These are phyloP conservation scores for Artemisia argyi DNA, from an alignment of 129 eudicot genomes.

Conservation along the genomic window DNA sequence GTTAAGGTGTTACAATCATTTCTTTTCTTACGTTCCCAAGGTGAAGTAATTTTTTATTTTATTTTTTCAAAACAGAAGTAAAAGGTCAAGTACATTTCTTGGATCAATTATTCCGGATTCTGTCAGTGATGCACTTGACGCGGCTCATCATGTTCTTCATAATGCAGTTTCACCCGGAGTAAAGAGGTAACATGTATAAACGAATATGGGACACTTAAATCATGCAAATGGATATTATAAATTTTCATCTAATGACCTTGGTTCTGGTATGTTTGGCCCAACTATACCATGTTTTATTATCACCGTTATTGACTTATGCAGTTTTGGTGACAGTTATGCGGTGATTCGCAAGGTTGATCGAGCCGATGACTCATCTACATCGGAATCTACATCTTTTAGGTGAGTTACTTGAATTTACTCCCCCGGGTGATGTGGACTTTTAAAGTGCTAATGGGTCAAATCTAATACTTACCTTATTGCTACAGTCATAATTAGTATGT, in stretches of 20 bases:
- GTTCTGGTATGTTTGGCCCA: no score
- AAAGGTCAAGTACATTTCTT: slow-evolving; percentile 63
- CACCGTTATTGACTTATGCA: slow-evolving; percentile 2
- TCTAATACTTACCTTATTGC: background rate
- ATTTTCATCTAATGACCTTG: background rate
- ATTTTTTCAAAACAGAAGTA: slow-evolving; percentile 43
- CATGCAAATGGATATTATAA: background rate
- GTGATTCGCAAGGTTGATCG: slow-evolving; percentile 65
- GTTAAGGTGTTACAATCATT: background rate
- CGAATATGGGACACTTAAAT: background rate
- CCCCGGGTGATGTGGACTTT: background rate
- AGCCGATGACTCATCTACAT: slow-evolving; percentile 44
- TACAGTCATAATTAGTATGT: no score
- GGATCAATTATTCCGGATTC: slow-evolving; percentile 78
- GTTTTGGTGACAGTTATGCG: slow-evolving; percentile 56
- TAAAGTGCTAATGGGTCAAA: background rate
- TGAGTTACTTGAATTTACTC: slow-evolving; percentile 29
- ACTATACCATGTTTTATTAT: background rate
- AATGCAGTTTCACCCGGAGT: slow-evolving; percentile 83
- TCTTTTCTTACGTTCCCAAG: background rate
- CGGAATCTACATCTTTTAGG: slow-evolving; percentile 48
- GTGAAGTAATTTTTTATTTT: background rate
- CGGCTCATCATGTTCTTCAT: slow-evolving; percentile 79
- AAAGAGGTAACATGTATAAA: slow-evolving; percentile 50
- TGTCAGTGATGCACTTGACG: slow-evolving; percentile 75